Percentiles rank a stretch among this genome's conserved stretches.
Conservation (phyloP, 257 asterid genomes). For the Solanum dulcamara region DNA sequence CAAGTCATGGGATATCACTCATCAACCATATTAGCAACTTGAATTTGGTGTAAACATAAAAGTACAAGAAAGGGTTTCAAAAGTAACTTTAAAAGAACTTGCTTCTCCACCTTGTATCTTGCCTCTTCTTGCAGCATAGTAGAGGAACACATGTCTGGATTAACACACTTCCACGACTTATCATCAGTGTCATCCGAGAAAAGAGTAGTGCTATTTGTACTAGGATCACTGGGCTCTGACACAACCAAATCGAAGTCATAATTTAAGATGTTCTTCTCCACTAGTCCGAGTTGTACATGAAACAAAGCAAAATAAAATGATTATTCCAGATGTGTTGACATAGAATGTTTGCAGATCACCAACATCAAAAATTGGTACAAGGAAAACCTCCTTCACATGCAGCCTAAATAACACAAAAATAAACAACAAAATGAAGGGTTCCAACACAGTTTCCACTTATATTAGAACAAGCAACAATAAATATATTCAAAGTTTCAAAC, state of each 20-base stretch:
- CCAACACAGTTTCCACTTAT: neutral
- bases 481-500: neutral
- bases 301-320: constrained; percentile 1
- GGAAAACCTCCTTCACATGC: neutral
- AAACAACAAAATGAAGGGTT: neutral
- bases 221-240: constrained; percentile 87
- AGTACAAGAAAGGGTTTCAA: neutral
- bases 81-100: neutral
- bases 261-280: constrained; percentile 59
- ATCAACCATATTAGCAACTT: neutral
- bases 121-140: constrained; percentile 47
- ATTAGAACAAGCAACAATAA: neutral
- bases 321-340: neutral
- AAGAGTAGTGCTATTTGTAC: constrained; percentile 84
- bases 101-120: neutral
- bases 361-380: neutral
- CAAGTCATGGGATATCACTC: neutral
- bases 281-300: constrained; percentile 72
- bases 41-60: neutral
- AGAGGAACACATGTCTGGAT: constrained; percentile 48
- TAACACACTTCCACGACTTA: constrained; percentile 41
- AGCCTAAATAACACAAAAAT: neutral
- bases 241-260: constrained; percentile 12
- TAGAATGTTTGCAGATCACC: neutral
- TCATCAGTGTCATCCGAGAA: constrained; percentile 92